phyloP scores from a whole-genome alignment of 192 early-diverging fungal species.

The Entomortierella beljakovae region DNA sequence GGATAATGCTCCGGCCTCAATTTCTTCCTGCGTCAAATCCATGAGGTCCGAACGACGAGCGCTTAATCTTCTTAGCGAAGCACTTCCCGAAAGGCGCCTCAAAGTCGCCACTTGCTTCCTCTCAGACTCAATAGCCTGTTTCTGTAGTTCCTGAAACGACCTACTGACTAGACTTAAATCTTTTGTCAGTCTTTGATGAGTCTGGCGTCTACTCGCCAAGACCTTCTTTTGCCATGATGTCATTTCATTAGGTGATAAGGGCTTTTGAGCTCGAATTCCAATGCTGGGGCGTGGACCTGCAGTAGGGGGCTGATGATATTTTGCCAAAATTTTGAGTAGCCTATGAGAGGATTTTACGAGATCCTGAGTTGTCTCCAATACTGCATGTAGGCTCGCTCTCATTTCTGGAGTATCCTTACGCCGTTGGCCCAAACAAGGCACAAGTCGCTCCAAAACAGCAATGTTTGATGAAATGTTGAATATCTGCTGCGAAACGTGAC shows the following conservation, averaged over 20 bases:
- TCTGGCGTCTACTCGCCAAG: constrained; percentile 20
- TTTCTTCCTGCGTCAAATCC: constrained; percentile 30
- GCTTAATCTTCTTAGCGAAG: constrained; percentile 23
- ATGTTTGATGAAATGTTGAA: constrained; percentile 54
- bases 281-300: neutral
- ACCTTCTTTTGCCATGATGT: constrained; percentile 28
- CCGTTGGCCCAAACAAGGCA: constrained; percentile 45
- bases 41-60: constrained; percentile 23
- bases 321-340: constrained; percentile 27
- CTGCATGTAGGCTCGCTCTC: constrained; percentile 30
- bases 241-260: neutral
- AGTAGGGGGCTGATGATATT: constrained; percentile 40
- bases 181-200: constrained; percentile 42
- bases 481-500: constrained; percentile 48
- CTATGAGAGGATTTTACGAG: constrained; percentile 40
- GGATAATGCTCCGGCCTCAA: constrained; percentile 19
- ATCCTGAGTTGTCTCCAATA: constrained; percentile 38
- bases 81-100: constrained; percentile 38
- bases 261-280: neutral
- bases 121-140: constrained; percentile 31
- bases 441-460: constrained; percentile 39
- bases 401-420: constrained; percentile 49
- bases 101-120: constrained; percentile 31
- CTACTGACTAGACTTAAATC: constrained; percentile 29
- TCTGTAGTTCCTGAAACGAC: constrained; percentile 42